Evolutionary conservation across 345 rosid species (phyloP).

Genomic region (Heritiera littoralis): DNA sequence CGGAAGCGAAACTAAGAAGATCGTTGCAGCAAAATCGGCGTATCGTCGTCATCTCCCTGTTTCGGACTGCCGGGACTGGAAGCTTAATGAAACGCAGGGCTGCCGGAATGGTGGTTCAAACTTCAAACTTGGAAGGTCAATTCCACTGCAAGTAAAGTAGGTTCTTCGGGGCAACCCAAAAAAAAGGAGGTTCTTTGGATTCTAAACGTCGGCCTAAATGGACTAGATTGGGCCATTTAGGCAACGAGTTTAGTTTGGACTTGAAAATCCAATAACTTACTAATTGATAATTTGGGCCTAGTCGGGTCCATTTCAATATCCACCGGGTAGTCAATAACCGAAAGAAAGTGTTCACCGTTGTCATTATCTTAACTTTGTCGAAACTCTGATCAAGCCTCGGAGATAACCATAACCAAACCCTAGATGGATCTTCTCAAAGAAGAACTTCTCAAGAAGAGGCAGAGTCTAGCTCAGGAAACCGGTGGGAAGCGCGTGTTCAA

Average conservation of each 20-base stretch:
- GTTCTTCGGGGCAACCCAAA: neutral
- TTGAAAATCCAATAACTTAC: neutral
- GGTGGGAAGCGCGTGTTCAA: constrained; percentile 85
- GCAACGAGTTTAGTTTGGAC: neutral
- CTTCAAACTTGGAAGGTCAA: neutral
- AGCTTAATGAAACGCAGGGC: neutral
- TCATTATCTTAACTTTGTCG: neutral
- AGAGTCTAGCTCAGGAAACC: constrained; percentile 62
- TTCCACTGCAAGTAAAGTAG: neutral
- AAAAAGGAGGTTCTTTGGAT: neutral
- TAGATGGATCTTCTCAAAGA: constrained; percentile 70
- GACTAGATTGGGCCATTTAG: neutral
- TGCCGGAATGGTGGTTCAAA: neutral
- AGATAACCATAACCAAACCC: constrained; percentile 12
- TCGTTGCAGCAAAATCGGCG: constrained; percentile 92
- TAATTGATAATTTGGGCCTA: neutral
- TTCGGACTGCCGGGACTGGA: neutral
- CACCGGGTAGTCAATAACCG: neutral
- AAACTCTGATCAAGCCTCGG: constrained; percentile 1
- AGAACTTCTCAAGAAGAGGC: constrained; percentile 70
- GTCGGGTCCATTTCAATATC: neutral
- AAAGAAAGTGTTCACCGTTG: neutral
- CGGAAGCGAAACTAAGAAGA: constrained; percentile 80
- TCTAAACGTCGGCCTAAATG: neutral
- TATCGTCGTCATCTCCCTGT: constrained; percentile 71